Base-by-base conservation (phyloP, 768 basidiomycete genomes). In the Lepiota brunneoincarnata region DNA sequence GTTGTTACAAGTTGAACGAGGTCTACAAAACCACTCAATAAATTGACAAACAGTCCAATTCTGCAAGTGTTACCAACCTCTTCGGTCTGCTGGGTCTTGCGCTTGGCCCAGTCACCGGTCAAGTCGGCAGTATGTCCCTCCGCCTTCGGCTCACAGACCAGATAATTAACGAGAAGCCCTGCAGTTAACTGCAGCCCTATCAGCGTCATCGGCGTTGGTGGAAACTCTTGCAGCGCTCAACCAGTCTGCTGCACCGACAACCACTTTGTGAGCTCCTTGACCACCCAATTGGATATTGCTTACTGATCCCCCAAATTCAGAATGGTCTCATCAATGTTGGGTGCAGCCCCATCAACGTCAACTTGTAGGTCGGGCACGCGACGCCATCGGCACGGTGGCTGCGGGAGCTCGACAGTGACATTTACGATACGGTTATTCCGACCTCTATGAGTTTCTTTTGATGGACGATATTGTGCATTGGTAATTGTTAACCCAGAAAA, bases 241-340 rank as follows among this genome's bases (percentile, higher is more conserved):
- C 55, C 67, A 14, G 62, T 63, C 36, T 72, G 71, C 61, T 72
- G 70, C 67, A 58, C 38, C 15, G 57, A 42, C 20, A 64, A 63
- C 50, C 39, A 6, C 26, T 64, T 59, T 45, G 69, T 69, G 45
- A 54, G 67, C 34, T 26, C 4, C 40, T 7, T 36, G 26, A 15
- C 26, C 15, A 14, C 2, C 10, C 18, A 31, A 31, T 31, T 31
- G 31, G 31, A 9, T 31, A 31, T 9, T 2, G 31, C 7, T 9
- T 31, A 31, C 31, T 31, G 31, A 31, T 31, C 31, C 31, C 11
- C 31, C 7, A 31, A 31, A 3, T 2, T 12, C 26, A 67, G 61
- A 57, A 54, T 18, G 59, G 61, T 20, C 7, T 61, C 24, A 23
- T 67, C 48, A 35, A 21, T 23, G 1, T 67, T 36, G 60, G 60